Evolutionary conservation across 805 yeast genomes (phyloP).

Genomic region (Cyberlindnera mrakii): DNA sequence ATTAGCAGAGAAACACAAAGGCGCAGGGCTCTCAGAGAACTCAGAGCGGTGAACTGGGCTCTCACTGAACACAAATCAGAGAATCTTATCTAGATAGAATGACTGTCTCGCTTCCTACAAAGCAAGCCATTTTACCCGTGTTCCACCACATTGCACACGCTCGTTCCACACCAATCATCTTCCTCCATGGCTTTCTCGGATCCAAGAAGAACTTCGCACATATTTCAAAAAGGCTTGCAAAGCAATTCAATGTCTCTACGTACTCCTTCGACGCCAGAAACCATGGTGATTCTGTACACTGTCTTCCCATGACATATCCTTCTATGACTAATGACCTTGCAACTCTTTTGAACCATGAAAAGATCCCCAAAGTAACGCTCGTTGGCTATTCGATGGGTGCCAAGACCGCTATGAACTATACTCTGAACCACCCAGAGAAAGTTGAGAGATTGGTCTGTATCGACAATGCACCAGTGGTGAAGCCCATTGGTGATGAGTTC

Average conservation of each 20-base stretch:
- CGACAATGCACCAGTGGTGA: conserved; percentile 37
- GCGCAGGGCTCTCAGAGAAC: too few relatives aligned
- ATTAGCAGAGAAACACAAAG: too few relatives aligned
- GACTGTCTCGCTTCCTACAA: background rate
- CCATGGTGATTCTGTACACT: conserved; percentile 47
- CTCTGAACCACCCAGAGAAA: conserved; percentile 30
- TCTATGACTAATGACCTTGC: conserved; percentile 18
- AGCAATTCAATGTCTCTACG: conserved; percentile 28
- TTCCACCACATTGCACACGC: conserved; percentile 2
- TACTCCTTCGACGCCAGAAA: conserved; percentile 47
- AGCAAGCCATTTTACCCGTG: conserved; percentile 4
- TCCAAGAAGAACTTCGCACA: conserved; percentile 37
- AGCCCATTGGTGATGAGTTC: conserved; percentile 29
- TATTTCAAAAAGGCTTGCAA: conserved; percentile 31
- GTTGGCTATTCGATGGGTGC: conserved; percentile 62
- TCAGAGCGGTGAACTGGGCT: too few relatives aligned
- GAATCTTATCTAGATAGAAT: too few relatives aligned
- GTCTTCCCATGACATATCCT: conserved; percentile 33
- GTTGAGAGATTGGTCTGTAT: conserved; percentile 39
- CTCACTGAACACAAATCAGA: too few relatives aligned
- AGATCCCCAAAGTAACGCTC: conserved; percentile 27
- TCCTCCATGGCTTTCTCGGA: conserved; percentile 54
- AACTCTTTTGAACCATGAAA: conserved; percentile 10
- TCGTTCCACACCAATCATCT: conserved; percentile 30
- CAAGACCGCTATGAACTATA: conserved; percentile 43